Conservation (phyloP, 1,284 basidiomycete genomes). For the Rhodotorula sp. region DNA sequence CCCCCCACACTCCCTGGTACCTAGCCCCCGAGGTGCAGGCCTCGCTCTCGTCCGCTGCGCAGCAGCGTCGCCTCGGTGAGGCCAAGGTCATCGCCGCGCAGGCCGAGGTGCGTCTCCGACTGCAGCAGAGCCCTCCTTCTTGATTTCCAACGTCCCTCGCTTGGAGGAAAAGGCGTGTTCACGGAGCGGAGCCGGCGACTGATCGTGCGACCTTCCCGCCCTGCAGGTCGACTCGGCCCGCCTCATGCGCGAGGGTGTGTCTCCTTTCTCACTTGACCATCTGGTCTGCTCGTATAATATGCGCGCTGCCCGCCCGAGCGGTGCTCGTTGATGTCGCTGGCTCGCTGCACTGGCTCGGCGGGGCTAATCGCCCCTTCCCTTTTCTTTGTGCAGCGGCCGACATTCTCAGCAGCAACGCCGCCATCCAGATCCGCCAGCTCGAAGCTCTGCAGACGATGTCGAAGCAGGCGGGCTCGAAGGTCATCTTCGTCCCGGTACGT, state of each 20-base stretch:
- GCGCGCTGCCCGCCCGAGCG: too few species aligned
- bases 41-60: constrained; percentile 86
- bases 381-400: constrained; percentile 11
- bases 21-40: constrained; percentile 78
- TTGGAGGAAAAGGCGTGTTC: too few species aligned
- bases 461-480: neutral
- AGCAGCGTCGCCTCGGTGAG: constrained; percentile 91
- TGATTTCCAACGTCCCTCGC: too few species aligned
- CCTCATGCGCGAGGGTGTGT: constrained; percentile 25
- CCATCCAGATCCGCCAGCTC: constrained; percentile 80
- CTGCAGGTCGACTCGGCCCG: constrained; percentile 18
- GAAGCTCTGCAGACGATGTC: constrained; percentile 56
- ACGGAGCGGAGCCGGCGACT: neutral
- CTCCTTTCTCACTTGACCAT: too few species aligned
- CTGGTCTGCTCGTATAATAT: too few species aligned
- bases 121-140: too few species aligned
- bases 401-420: constrained; percentile 29
- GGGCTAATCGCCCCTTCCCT: too few species aligned
- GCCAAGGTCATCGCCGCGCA: constrained; percentile 93
- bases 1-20: neutral
- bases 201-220: too few species aligned
- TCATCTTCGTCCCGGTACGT: constrained; percentile 41
- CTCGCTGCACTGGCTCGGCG: neutral
- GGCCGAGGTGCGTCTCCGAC: constrained; percentile 69
- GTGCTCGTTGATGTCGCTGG: neutral